Evolutionary conservation across 805 yeast species (phyloP).

Genomic region (Saturnispora mendoncae): DNA sequence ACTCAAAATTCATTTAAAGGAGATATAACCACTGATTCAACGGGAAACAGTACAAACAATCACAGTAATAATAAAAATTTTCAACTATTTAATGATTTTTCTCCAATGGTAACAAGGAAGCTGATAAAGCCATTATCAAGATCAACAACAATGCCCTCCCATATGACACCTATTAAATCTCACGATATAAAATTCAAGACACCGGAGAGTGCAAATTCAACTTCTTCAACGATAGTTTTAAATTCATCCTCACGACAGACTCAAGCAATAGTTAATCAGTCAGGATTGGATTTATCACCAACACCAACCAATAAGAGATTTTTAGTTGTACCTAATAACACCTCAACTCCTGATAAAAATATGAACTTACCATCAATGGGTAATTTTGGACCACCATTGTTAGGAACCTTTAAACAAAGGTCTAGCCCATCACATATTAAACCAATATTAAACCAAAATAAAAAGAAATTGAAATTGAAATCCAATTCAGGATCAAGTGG

Average conservation of each 20-base stretch:
- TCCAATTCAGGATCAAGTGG: no score
- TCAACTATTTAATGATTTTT: conserved; percentile 4
- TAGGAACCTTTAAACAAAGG: conserved; percentile 3
- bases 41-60: background rate
- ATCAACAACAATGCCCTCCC: conserved; percentile 4
- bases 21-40: conserved; percentile 5
- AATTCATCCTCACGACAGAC: conserved; percentile 20
- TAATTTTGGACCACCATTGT: conserved; percentile 3
- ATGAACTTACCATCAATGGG: conserved; percentile 3
- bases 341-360: conserved; percentile 5
- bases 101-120: background rate
- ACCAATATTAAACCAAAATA: background rate
- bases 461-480: background rate
- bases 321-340: background rate
- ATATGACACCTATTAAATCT: background rate
- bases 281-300: conserved; percentile 22
- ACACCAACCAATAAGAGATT: conserved; percentile 26
- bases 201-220: conserved; percentile 19
- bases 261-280: conserved; percentile 1
- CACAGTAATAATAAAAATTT: background rate
- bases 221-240: conserved; percentile 29
- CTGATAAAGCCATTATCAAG: conserved; percentile 3
- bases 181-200: conserved; percentile 1
- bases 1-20: conserved; percentile 4
- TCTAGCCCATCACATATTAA: background rate